Conservation (phyloP, 208 protist species). For the Acanthamoeba lenticulata region DNA sequence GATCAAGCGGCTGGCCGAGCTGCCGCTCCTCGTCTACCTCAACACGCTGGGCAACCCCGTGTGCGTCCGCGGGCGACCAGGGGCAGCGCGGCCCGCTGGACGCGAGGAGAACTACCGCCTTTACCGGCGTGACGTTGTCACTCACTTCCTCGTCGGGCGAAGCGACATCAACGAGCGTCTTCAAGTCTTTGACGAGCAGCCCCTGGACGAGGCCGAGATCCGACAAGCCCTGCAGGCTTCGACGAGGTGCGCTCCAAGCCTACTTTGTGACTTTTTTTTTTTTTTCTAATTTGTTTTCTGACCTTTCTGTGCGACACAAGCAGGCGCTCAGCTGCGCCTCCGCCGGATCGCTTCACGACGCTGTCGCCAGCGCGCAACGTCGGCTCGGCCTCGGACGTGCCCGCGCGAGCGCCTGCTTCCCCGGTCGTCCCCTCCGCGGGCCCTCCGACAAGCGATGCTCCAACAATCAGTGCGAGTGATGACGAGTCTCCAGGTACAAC, state of each 20-base stretch:
- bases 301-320: too few species aligned
- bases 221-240: not conserved
- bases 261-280: too few species aligned
- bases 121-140: not conserved
- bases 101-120: not conserved
- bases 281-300: too few species aligned
- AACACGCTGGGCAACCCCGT: slow-evolving; percentile 36
- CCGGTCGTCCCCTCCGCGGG: too few species aligned
- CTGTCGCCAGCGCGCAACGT: not conserved
- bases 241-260: not conserved
- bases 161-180: slow-evolving; percentile 25
- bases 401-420: not conserved
- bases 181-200: not conserved
- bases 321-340: not conserved
- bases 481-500: too few species aligned
- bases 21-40: slow-evolving; percentile 24
- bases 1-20: slow-evolving; percentile 21
- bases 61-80: not conserved
- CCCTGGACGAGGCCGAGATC: not conserved
- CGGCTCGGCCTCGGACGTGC: not conserved
- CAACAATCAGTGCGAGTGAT: too few species aligned
- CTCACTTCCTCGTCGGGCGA: not conserved
- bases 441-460: too few species aligned
- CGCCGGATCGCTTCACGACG: not conserved
- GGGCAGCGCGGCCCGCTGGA: not conserved